Base-by-base conservation (phyloP, 768 basidiomycete genomes). In the Chalciporus piperatus region DNA sequence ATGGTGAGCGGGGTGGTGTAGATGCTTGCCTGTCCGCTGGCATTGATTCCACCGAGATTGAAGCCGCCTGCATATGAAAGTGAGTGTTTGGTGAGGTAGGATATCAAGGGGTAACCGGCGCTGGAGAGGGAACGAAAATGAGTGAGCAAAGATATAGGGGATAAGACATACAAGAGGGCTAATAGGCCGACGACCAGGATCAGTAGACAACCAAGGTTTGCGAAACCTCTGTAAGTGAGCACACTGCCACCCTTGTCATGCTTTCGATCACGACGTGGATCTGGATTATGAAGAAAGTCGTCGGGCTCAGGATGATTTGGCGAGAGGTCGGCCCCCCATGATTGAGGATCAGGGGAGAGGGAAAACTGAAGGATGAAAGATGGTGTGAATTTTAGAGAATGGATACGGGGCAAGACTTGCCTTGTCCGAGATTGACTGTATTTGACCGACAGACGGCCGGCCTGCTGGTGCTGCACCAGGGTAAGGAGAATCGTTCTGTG, bases 31-130 rank as follows among this genome's bases (percentile, higher is more conserved):
- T 92, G 89, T 33, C 91, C 89, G 16, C 77, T 80, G 17, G 80
- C 77, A 63, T 91, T 91, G 60, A 83, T 85, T 5, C 89, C 89
- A 16, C 89, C 89, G 16, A 90, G 58, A 64, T 86, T 87, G 61
- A 86, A 91, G 6, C 81, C 85, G 11, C 83, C 83, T 22, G 77
- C 65, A 12, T 69, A 77, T 5, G 79, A 81, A 33, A 72, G 72
- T 20, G 64, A 56, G 19, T 67, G 70, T 27, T 66, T 55, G 4
- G 76, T 77, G 55, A 85, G 80, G 65, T 81, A 83, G 7, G 80
- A 76, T 58, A 83, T 74, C 19, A 84, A 54, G 42, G 84, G 84
- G 61, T 83, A 87, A 39, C 83, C 84, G 38, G 80, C 84, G 59
- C 84, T 85, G 45, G 41, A 30, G 30, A 30, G 46, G 28, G 38